Evolutionary conservation across 228 moss, liverwort and hornwort species (phyloP), one percentile per base, ranked within the genome.

Genomic region (Sphagnum fallax): DNA sequence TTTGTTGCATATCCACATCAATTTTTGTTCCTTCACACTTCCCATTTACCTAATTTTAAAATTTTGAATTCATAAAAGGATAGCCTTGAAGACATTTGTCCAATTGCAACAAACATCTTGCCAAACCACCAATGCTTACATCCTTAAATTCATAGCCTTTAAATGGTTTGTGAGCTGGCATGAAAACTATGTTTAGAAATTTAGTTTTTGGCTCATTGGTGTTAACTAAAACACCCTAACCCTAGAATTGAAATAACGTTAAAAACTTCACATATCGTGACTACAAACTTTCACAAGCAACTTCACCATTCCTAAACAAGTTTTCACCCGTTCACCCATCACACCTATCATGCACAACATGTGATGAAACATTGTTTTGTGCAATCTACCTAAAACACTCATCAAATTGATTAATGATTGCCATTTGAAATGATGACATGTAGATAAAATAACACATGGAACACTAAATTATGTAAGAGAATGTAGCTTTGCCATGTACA

Each of bases 161-260:
- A 4, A 16, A 15, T 12, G 47, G 12, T 16, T 12, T 5, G 15
- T 9, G 49, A 18, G 55, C 53, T 13, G 13, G 47, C 47, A 11
- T 4, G 47, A 10, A 18, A 59, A 12, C 13, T 13, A 15, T 4
- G 67, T 64, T 50, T 64, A 63, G 50, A 16, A 14, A 6, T 50
- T n/a, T 47, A 69, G 69, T 76, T 67, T 73, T 71, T 57, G 68
- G 50, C 11, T 67, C 12, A 2, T 53, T 10, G 11, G 62, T 51
- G 65, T 69, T 65, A 3, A 75, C 49, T 64, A 62, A 67, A 66
- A 67, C 72, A 53, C 79, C 89, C 73, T 96, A 93, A 65, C 79
- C 82, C 93, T 91, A 97, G 68, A 91, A 93, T 69, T 97, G 96
- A 47, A 97, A 87, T 49, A 92, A 72, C 91, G 91, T 84, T 55